Percentiles rank a stretch among this genome's conserved stretches.
Evolutionary conservation across 2,329 filamentous ascomycete species (phyloP).

Genomic region (Truncatella angustata): DNA sequence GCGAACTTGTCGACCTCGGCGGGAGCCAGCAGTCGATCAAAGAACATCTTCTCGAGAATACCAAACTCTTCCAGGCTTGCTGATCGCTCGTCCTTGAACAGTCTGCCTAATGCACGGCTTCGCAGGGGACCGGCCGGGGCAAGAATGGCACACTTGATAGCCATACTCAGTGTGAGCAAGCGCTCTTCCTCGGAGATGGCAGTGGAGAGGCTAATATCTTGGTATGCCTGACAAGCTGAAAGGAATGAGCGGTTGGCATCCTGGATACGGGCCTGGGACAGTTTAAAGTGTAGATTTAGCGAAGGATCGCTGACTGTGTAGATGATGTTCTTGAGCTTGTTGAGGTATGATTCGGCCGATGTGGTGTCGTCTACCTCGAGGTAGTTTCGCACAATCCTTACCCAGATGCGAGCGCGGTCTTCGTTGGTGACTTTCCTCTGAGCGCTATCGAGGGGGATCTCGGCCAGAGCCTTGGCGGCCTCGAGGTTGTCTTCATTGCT

Average conservation of each 20-base stretch:
- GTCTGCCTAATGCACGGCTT: slow-evolving; percentile 72
- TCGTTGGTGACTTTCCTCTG: slow-evolving; percentile 80
- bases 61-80: slow-evolving; percentile 73
- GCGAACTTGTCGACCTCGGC: slow-evolving; percentile 88
- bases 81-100: slow-evolving; percentile 92
- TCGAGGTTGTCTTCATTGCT: slow-evolving; percentile 74
- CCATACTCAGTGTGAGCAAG: slow-evolving; percentile 77
- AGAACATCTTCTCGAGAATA: slow-evolving; percentile 96
- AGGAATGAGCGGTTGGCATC: slow-evolving; percentile 90
- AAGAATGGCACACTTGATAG: slow-evolving; percentile 88
- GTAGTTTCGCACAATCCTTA: slow-evolving; percentile 91
- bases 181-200: slow-evolving; percentile 85
- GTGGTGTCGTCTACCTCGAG: slow-evolving; percentile 92
- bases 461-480: slow-evolving; percentile 75
- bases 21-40: slow-evolving; percentile 78
- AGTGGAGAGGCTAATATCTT: slow-evolving; percentile 76
- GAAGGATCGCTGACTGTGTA: slow-evolving; percentile 72
- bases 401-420: slow-evolving; percentile 82
- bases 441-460: slow-evolving; percentile 84
- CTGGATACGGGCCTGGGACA: slow-evolving; percentile 89
- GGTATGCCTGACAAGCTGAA: slow-evolving; percentile 83
- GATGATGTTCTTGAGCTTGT: slow-evolving; percentile 93
- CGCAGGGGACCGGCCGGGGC: slow-evolving; percentile 86
- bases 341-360: slow-evolving; percentile 80
- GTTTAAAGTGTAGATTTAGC: slow-evolving; percentile 79